Evolutionary conservation across 495 filamentous ascomycete species (phyloP), one percentile per base, ranked within the genome.

Genomic region (Penicillium dipodomyicola): DNA sequence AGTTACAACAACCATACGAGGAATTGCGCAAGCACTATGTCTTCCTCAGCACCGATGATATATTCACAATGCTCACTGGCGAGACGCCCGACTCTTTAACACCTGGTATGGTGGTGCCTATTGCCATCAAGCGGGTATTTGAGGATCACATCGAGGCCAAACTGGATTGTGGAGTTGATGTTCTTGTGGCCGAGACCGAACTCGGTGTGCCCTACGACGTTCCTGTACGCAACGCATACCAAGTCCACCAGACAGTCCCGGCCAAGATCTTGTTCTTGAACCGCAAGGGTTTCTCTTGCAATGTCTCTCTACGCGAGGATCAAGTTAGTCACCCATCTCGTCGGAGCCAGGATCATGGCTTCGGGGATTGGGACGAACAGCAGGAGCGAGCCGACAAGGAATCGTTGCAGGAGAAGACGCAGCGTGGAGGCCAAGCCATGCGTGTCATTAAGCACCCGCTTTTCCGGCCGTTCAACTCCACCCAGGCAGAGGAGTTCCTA

Each of bases 31-130:
- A 88, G 60, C 85, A 85, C 50, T 97, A 94, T 65, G 77, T 82
- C 14, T 69, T 84, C 42, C 78, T 96, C 9, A 75, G 75, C 29
- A 77, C 84, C 0, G 90, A 96, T 27, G 90, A 96, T 59, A 87
- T 96, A 64, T 98, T 97, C 71, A 92, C 91, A 45, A 96, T 96
- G 91, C 85, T 97, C 43, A 97, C 94, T 0, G 95, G 94, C 49
- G 94, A 98, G 68, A 97, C 89, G 2, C 72, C 79, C 37, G 91
- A 96, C 0, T 89, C 91, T 0, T 76, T 98, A 20, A 81, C 79
- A 25, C 85, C 90, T 63, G 89, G 87, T 53, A 97, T 97, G 92
- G 88, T 96, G 50, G 85, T 97, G 11, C 85, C 94, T 0, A 90
- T 95, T 54, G 88, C 87, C 33, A 87, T 98, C 65, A 89, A 91